These are phyloP conservation scores for Chrysanthemum seticuspe DNA, from an alignment of 129 eudicot genomes.

Conservation along the genomic window DNA sequence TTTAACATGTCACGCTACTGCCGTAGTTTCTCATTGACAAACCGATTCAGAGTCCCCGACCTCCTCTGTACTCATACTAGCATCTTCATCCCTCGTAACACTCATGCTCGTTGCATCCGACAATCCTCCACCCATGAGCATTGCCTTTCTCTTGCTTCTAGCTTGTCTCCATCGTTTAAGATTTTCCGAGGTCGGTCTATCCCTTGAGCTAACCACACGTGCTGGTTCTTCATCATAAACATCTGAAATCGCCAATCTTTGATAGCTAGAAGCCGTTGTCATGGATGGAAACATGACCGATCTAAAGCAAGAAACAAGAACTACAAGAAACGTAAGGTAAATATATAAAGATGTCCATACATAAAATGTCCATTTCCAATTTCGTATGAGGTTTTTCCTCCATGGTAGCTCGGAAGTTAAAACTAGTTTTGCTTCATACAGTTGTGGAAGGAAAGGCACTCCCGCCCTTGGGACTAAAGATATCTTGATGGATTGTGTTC, in stretches of 20 bases:
- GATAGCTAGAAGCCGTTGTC: background rate
- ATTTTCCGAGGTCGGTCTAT: slow-evolving; percentile 37
- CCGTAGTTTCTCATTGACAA: slow-evolving; percentile 26
- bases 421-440: slow-evolving; percentile 62
- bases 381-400: slow-evolving; percentile 55
- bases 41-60: slow-evolving; percentile 69
- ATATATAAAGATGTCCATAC: slow-evolving; percentile 74
- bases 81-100: slow-evolving; percentile 42
- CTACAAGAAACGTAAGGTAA: slow-evolving; percentile 48
- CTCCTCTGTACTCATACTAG: slow-evolving; percentile 41
- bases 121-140: slow-evolving; percentile 32
- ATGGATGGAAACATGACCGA: slow-evolving; percentile 45
- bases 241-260: background rate
- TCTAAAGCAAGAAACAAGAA: slow-evolving; percentile 43
- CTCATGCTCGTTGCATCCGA: slow-evolving; percentile 56
- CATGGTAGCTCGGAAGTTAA: slow-evolving; percentile 68
- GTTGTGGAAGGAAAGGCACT: slow-evolving; percentile 60
- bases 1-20: background rate
- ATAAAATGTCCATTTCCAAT: slow-evolving; percentile 83
- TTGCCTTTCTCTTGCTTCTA: slow-evolving; percentile 66
- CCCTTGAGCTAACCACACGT: slow-evolving; percentile 7
- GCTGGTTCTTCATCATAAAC: background rate
- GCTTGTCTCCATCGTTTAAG: slow-evolving; percentile 50
- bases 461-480: slow-evolving; percentile 63
- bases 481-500: slow-evolving; percentile 53